Evolutionary conservation across 345 rosid genomes (phyloP).

Genomic region (Salix udensis): DNA sequence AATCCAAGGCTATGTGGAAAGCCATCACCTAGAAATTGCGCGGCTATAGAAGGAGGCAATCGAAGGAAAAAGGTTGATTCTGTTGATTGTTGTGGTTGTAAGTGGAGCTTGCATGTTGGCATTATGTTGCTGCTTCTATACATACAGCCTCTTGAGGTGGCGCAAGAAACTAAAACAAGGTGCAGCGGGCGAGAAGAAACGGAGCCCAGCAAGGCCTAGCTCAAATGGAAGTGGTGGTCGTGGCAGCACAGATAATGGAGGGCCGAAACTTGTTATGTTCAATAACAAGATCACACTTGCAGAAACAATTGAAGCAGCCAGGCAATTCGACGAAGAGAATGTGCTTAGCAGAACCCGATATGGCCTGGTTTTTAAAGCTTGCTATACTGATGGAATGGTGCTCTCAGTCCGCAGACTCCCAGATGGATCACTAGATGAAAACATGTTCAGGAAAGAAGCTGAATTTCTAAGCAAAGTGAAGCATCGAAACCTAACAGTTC

Average conservation of each 20-base stretch:
- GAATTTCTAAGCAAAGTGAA: conserved; percentile 75
- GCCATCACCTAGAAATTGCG: conserved; percentile 55
- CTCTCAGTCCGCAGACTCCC: conserved; percentile 74
- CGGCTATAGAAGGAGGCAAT: conserved; percentile 29
- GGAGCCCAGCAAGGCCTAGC: conserved; percentile 80
- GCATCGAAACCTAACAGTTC: conserved; percentile 82
- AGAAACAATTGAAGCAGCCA: conserved; percentile 81
- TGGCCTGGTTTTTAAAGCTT: conserved; percentile 82
- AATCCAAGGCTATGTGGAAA: conserved; percentile 67
- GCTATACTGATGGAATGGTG: conserved; percentile 85
- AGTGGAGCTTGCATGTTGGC: conserved; percentile 56
- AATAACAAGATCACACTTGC: conserved; percentile 82
- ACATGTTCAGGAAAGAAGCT: conserved; percentile 77
- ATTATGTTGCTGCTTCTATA: conserved; percentile 81
- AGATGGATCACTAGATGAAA: conserved; percentile 62
- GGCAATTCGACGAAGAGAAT: conserved; percentile 89
- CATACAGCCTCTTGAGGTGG: conserved; percentile 79
- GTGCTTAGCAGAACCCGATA: conserved; percentile 73
- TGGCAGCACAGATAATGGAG: conserved; percentile 78
- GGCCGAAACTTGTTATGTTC: conserved; percentile 87
- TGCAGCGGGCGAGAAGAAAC: conserved; percentile 77
- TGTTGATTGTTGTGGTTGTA: conserved; percentile 54
- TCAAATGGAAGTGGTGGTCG: conserved; percentile 75
- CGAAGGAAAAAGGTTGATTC: conserved; percentile 54
- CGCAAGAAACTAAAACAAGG: conserved; percentile 63